Evolutionary conservation across 441 rosid genomes (phyloP), one percentile per base, ranked within the genome.

Genomic region (Croton setiger): DNA sequence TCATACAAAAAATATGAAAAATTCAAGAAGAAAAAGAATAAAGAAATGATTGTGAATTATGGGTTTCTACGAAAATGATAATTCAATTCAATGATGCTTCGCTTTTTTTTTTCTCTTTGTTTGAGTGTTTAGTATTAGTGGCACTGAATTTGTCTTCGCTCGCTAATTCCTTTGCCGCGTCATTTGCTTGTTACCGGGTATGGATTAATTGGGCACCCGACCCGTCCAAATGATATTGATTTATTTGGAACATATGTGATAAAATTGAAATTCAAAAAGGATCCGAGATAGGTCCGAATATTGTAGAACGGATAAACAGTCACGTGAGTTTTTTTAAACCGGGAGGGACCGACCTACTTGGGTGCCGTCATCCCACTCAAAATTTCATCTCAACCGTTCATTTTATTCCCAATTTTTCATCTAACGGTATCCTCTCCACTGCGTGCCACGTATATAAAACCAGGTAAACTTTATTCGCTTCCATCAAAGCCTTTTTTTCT

Each of bases 151-250:
- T 36, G 57, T 68, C 23, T 31, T 15, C 52, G 17, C 59, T n/a
- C 39, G 43, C 27, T 61, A 55, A 4, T 23, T 23, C 51, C 55
- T 54, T 54, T 67, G 71, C 55, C 35, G 71, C 21, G 71, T 68
- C 64, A 57, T 11, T 55, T 12, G n/a, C n/a, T n/a, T n/a, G 63
- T 55, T 55, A 33, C 57, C 57, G 55, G 21, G 31, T 27, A 27
- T 27, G 31, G 31, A 27, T 27, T 27, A 27, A 27, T 1, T 27
- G 2, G 31, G 31, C 1, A 27, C 31, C 2, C 31, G 31, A 27
- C 31, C 31, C 31, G 31, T 0, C 31, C n/a, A n/a, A n/a, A n/a
- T n/a, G n/a, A n/a, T n/a, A n/a, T n/a, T n/a, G n/a, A n/a, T n/a
- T n/a, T n/a, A n/a, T n/a, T n/a, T n/a, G n/a, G n/a, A n/a, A n/a